Evolutionary conservation across 2,329 filamentous ascomycete species (phyloP).

Genomic region (Simplicillium aogashimaense): DNA sequence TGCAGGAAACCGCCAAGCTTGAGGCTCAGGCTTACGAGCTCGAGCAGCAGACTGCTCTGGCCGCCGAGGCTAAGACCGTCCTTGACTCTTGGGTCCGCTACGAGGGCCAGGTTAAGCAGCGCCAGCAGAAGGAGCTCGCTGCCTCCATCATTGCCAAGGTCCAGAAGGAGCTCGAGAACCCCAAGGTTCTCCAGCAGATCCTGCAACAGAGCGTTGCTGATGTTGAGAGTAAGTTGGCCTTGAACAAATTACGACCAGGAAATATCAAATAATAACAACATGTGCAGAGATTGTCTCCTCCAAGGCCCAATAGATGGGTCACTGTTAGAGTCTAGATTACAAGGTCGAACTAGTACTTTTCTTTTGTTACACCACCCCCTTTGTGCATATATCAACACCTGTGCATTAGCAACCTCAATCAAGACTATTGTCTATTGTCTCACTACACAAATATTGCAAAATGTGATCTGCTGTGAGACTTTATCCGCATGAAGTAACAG

Average conservation of each 20-base stretch:
- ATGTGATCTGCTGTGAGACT: neutral
- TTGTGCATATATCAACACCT: conserved; percentile 49
- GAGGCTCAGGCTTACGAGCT: conserved; percentile 95
- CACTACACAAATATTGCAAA: neutral
- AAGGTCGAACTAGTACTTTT: conserved; percentile 38
- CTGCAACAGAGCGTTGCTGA: conserved; percentile 93
- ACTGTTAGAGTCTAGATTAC: conserved; percentile 24
- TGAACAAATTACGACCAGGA: neutral
- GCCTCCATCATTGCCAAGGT: conserved; percentile 93
- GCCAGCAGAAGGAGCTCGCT: conserved; percentile 94
- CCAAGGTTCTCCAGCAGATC: conserved; percentile 94
- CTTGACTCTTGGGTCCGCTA: conserved; percentile 99
- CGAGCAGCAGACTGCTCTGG: conserved; percentile 89
- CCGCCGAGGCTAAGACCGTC: conserved; percentile 85
- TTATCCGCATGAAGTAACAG: neutral
- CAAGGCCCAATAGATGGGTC: conserved; percentile 50
- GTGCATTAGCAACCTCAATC: conserved; percentile 50
- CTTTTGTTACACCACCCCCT: conserved; percentile 27
- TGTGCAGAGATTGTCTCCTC: conserved; percentile 48
- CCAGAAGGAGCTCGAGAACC: conserved; percentile 96
- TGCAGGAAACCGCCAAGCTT: conserved; percentile 87
- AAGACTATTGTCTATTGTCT: conserved; percentile 19
- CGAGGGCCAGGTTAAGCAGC: conserved; percentile 96
- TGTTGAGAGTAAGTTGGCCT: conserved; percentile 69
- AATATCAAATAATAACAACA: conserved; percentile 19